These are phyloP conservation scores for Aureobasidium sp. DNA, from an alignment of 2,329 filamentous ascomycete genomes.

Conservation along the genomic window DNA sequence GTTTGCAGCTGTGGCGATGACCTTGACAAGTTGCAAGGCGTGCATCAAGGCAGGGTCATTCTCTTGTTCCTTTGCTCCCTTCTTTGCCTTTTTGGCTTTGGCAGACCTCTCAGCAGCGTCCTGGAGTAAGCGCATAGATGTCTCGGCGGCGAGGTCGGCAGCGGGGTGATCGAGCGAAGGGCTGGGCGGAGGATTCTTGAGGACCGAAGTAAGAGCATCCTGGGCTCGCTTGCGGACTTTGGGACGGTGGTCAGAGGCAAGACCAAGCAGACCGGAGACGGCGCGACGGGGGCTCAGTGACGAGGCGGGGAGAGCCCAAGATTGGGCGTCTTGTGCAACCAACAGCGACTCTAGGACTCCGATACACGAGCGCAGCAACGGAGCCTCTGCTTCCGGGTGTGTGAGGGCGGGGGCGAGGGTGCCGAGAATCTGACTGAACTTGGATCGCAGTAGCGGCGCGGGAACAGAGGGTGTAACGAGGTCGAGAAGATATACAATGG, in stretches of 20 bases:
- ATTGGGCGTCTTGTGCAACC: slow-evolving; percentile 74
- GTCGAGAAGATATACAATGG: slow-evolving; percentile 93
- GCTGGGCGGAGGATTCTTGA: slow-evolving; percentile 80
- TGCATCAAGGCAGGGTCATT: slow-evolving; percentile 71
- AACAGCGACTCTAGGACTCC: slow-evolving; percentile 90
- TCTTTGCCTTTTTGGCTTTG: slow-evolving; percentile 59
- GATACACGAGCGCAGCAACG: slow-evolving; percentile 78
- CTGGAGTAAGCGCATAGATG: slow-evolving; percentile 71
- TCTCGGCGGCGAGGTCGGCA: slow-evolving; percentile 92
- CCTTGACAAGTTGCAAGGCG: slow-evolving; percentile 84
- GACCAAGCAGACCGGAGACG: slow-evolving; percentile 74
- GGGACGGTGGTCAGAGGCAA: slow-evolving; percentile 79
- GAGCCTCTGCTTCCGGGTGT: slow-evolving; percentile 74
- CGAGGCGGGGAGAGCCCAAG: slow-evolving; percentile 79
- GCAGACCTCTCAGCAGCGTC: slow-evolving; percentile 65
- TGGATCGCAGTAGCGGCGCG: slow-evolving; percentile 78
- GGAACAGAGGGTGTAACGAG: slow-evolving; percentile 80
- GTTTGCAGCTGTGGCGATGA: slow-evolving; percentile 75
- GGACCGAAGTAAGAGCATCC: slow-evolving; percentile 75
- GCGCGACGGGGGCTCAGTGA: slow-evolving; percentile 82
- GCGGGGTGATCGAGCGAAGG: slow-evolving; percentile 91
- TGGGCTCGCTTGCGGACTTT: slow-evolving; percentile 93
- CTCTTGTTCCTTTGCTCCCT: slow-evolving; percentile 53
- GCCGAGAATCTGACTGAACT: slow-evolving; percentile 88
- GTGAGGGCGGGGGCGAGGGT: slow-evolving; percentile 79